phyloP scores from a whole-genome alignment of 2,329 filamentous ascomycete species.

The Bipolaris oryzae region DNA sequence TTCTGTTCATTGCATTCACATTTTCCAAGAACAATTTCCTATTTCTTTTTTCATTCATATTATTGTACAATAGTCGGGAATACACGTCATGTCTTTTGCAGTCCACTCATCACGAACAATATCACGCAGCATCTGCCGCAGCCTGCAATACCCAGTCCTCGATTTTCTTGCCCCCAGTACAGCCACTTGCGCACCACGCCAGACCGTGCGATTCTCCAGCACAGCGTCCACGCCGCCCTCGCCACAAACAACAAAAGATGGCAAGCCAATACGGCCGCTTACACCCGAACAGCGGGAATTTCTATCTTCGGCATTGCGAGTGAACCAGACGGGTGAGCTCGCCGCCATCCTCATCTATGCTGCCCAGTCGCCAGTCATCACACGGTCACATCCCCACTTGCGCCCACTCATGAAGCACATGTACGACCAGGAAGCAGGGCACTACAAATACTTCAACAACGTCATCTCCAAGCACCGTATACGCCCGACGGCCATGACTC shows the following conservation, averaged over 20 bases:
- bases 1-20: slow-evolving; percentile 3
- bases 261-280: slow-evolving; percentile 34
- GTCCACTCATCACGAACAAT: slow-evolving; percentile 24
- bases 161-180: slow-evolving; percentile 40
- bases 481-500: slow-evolving; percentile 90
- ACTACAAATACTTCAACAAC: slow-evolving; percentile 83
- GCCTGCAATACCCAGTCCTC: slow-evolving; percentile 17
- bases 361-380: slow-evolving; percentile 81
- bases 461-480: slow-evolving; percentile 86
- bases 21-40: slow-evolving; percentile 11
- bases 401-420: slow-evolving; percentile 94
- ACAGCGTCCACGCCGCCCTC: slow-evolving; percentile 13
- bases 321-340: slow-evolving; percentile 98
- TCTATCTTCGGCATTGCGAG: slow-evolving; percentile 67
- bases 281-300: slow-evolving; percentile 42
- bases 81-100: slow-evolving; percentile 23
- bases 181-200: slow-evolving; percentile 18
- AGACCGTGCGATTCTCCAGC: slow-evolving; percentile 22
- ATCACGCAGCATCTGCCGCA: slow-evolving; percentile 18
- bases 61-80: slow-evolving; percentile 7
- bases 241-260: slow-evolving; percentile 13
- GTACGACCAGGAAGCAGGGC: slow-evolving; percentile 93
- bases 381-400: slow-evolving; percentile 82
- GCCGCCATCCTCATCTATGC: slow-evolving; percentile 94
- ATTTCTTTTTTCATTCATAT: slow-evolving; percentile 1